Base-by-base conservation (phyloP, 495 filamentous ascomycete genomes). In the Xylaria grammica region DNA sequence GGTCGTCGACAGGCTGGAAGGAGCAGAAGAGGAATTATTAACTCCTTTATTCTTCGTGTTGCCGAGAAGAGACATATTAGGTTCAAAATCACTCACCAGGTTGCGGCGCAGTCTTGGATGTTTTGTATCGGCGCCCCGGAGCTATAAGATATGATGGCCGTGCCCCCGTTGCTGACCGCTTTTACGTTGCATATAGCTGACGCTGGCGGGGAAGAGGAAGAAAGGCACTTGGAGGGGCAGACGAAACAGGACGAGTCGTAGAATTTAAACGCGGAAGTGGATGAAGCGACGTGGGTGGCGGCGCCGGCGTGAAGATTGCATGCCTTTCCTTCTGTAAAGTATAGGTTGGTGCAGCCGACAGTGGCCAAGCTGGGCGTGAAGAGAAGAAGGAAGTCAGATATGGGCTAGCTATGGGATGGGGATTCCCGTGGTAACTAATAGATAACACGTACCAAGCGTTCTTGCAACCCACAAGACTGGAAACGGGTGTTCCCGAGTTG, bases 231-330 rank as follows among this genome's bases (percentile, higher is more conserved):
- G 7, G 51, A 36, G 1, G 29, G 51, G 51, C 51, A 54, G 27
- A 54, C 17, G 51, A 54, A 54, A 24, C 51, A 54, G 3, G 5
- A 22, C n/a, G 51, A 19, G 10, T 54, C 51, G 51, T 54, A 54
- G 51, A 34, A 54, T 6, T 4, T 15, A 22, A 13, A 54, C 4
- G n/a, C 2, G 30, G 51, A 38, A 36, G 15, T 36, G 7, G 30
- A 20, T 2, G 29, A 34, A 5, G 51, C 29, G 29, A 34, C 30
- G 10, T 54, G 51, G n/a, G 51, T 54, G 5, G 20, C 51, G 2
- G 0, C 19, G 7, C 51, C 51, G 3, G 51, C 17, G 30, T 54
- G 51, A 19, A 54, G 51, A 54, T 54, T 54, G 30, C 51, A 54
- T 11, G 9, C 2, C 30, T 54, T 22, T 9, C 30, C 51, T 24